Percentiles rank a stretch among this genome's conserved stretches.
phyloP scores from a whole-genome alignment of 1,284 basidiomycete species.

The Cutaneotrichosporon dermatis region DNA sequence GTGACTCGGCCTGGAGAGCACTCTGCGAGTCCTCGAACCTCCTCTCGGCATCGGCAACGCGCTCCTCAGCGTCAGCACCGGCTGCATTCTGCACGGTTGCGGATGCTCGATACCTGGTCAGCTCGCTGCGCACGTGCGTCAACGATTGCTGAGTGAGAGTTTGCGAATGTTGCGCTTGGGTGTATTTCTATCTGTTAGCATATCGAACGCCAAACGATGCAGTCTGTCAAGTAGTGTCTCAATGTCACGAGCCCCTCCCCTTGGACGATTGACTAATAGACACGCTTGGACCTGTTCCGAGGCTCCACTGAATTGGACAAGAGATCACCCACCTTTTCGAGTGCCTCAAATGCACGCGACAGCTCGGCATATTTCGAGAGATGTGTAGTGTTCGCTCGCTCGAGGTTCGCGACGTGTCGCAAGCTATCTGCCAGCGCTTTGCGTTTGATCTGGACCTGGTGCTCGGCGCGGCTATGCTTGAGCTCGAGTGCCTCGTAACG shows the following conservation, averaged over 20 bases:
- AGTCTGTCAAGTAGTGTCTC: neutral
- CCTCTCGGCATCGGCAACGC: slow-evolving; percentile 50
- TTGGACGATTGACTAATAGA: too few relatives aligned
- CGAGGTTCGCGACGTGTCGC: slow-evolving; percentile 36
- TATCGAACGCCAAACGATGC: too few relatives aligned
- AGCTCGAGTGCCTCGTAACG: slow-evolving; percentile 77
- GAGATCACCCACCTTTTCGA: slow-evolving; percentile 47
- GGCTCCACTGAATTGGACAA: neutral
- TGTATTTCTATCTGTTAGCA: slow-evolving; percentile 58
- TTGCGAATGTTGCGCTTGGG: slow-evolving; percentile 58
- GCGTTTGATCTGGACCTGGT: slow-evolving; percentile 41
- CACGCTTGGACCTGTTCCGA: neutral
- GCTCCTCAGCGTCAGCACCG: slow-evolving; percentile 39
- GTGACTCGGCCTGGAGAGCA: slow-evolving; percentile 69
- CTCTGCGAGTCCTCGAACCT: slow-evolving; percentile 79
- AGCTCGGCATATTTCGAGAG: slow-evolving; percentile 39
- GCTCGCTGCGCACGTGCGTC: slow-evolving; percentile 39
- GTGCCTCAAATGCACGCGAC: slow-evolving; percentile 36
- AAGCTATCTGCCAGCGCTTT: slow-evolving; percentile 39
- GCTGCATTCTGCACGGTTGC: slow-evolving; percentile 22
- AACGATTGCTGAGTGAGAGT: slow-evolving; percentile 44
- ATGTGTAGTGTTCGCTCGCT: slow-evolving; percentile 46
- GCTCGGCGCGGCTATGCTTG: slow-evolving; percentile 56
- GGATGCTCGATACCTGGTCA: slow-evolving; percentile 30
- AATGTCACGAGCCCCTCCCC: neutral